Base-by-base conservation (phyloP, 1,139 yeast species). In the Casaregolazyma lundiana region DNA sequence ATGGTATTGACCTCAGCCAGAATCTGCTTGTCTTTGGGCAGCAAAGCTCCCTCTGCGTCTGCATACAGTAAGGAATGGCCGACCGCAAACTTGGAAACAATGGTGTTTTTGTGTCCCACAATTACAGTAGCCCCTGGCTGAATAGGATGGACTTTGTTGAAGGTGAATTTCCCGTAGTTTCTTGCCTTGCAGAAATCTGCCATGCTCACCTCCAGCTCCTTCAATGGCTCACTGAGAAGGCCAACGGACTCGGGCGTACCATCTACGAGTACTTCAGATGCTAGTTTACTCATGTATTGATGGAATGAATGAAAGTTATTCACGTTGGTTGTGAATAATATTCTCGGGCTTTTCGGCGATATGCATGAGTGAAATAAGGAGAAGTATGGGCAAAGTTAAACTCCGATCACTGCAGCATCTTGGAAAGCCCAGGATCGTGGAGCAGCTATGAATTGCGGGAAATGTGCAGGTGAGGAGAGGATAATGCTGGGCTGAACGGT, bases 161-260 rank as follows among this genome's bases (percentile, higher is more conserved):
- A 41, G 19, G 46, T 17, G 20, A 20, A 22, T 11, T 20, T 9
- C 9, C 44, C 38, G n/a, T 34, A 41, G 21, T 41, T 35, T 15
- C 22, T 43, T 2, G 45, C 41, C 8, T 38, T 19, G 22, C 36
- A 38, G 40, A 40, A 49, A 7, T 29, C 38, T 17, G 49, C 35
- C n/a, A 49, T 45, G 34, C 43, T 45, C n/a, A 3, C 30, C 20
- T 42, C 50, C 6, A 49, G 38, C 16, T 49, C 35, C 17, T 26
- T 40, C 38, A 48, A 32, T 11, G 51, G 47, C 40, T 18, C 35
- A n/a, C 45, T n/a, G 15, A 38, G 44, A 37, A 47, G 19, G 3
- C 48, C 50, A 5, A 47, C 50, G 15, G 50, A 45, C 36, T 47
- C 50, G n/a, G 50, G 50, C 9, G 48, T 15, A 7, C 48, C 50